phyloP scores from a whole-genome alignment of 2,329 filamentous ascomycete species.

The Cercospora janseana region DNA sequence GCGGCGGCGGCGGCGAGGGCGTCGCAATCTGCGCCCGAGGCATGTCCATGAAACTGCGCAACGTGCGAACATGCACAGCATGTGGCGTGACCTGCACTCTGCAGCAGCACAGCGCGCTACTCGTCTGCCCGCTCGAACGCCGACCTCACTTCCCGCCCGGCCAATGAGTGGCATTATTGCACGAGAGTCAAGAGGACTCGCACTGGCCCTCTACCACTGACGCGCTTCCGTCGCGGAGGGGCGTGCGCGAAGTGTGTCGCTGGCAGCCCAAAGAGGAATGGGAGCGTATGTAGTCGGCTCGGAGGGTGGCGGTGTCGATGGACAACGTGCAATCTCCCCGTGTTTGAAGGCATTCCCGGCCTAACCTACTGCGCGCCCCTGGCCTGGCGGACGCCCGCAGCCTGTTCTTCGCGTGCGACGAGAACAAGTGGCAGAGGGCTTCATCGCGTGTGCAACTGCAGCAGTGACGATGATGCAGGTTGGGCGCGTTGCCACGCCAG shows the following conservation, averaged over 20 bases:
- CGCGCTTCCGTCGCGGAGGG: not conserved
- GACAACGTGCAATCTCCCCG: slow-evolving; percentile 3
- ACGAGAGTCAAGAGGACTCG: not conserved
- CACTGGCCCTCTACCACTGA: not conserved
- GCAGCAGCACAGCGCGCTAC: no score
- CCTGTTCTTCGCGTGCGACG: not conserved
- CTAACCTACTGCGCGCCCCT: no score
- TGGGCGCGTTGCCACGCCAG: not conserved
- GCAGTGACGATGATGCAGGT: not conserved
- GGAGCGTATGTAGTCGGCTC: no score
- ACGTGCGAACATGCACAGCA: no score
- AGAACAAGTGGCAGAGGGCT: not conserved
- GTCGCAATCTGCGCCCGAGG: not conserved
- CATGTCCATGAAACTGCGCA: not conserved
- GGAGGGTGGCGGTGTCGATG: not conserved
- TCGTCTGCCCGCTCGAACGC: no score
- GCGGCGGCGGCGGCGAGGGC: not conserved
- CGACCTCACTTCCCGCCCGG: slow-evolving; percentile 1
- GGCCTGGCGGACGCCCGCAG: no score
- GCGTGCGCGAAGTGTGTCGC: not conserved
- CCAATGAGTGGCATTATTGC: not conserved
- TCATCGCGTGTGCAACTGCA: not conserved
- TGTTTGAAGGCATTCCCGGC: slow-evolving; percentile 2
- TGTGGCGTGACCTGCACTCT: no score
- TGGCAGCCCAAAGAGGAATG: no score